A percentile compares a stretch with the other conserved stretches of the same genome.
Conservation (phyloP, 2,329 filamentous ascomycete species). For the Stagonosporopsis rhizophila region DNA sequence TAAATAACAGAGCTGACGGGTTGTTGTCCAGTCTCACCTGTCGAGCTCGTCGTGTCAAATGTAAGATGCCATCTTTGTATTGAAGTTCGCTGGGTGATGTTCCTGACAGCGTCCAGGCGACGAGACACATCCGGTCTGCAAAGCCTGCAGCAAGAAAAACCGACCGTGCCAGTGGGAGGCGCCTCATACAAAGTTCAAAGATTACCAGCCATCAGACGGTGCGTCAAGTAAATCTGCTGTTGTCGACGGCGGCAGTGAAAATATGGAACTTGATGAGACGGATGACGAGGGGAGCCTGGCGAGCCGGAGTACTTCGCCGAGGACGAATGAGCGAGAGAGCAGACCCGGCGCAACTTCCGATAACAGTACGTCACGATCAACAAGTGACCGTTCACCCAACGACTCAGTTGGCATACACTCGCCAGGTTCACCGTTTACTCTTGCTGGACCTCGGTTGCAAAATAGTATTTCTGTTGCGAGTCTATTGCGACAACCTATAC, state of each 20-base stretch:
- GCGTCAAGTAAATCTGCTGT: conserved; percentile 23
- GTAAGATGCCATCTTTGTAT: conserved; percentile 19
- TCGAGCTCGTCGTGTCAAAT: conserved; percentile 43
- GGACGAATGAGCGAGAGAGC: conserved; percentile 2
- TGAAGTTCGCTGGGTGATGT: neutral
- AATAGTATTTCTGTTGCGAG: conserved; percentile 21
- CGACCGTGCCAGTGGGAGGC: conserved; percentile 42
- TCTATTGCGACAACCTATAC: conserved; percentile 15
- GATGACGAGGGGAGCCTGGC: conserved; percentile 21
- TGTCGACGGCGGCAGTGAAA: conserved; percentile 16
- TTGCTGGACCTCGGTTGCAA: neutral
- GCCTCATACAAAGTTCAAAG: conserved; percentile 36
- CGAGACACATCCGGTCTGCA: conserved; percentile 38
- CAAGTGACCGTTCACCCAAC: conserved; percentile 22
- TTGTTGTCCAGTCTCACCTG: conserved; percentile 34
- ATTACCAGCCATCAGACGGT: conserved; percentile 31
- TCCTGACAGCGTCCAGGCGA: conserved; percentile 28
- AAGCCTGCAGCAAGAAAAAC: conserved; percentile 43
- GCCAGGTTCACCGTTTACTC: conserved; percentile 18
- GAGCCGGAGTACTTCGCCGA: conserved; percentile 30
- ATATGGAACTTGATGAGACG: conserved; percentile 26
- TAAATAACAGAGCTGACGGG: conserved; percentile 7
- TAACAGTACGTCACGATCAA: conserved; percentile 18
- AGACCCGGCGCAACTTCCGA: conserved; percentile 20
- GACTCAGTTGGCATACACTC: conserved; percentile 21